phyloP scores from a whole-genome alignment of 495 filamentous ascomycete genomes.

The Oleoguttula mirabilis region DNA sequence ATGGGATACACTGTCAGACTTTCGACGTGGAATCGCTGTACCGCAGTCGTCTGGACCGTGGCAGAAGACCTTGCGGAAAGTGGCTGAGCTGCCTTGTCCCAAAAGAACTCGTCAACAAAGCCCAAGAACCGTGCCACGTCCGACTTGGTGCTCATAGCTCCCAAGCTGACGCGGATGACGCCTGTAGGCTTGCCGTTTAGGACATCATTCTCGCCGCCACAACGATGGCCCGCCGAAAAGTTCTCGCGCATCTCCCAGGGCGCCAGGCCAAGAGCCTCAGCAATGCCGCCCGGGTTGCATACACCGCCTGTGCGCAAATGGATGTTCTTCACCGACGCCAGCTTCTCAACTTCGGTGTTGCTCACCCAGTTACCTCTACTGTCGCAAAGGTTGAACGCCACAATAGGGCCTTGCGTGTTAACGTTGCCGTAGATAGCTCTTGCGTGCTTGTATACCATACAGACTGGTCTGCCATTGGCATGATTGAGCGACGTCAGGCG shows the following conservation, averaged over 20 bases:
- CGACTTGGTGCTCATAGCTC: constrained; percentile 71
- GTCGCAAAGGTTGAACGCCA: constrained; percentile 72
- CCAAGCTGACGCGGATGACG: constrained; percentile 70
- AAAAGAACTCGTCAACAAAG: constrained; percentile 72
- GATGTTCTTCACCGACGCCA: constrained; percentile 64
- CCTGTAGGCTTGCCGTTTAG: constrained; percentile 77
- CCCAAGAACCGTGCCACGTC: constrained; percentile 59
- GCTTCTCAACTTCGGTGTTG: constrained; percentile 71
- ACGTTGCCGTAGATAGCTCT: constrained; percentile 31
- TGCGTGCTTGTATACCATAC: constrained; percentile 48
- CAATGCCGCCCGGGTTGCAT: constrained; percentile 84
- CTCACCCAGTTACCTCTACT: constrained; percentile 59
- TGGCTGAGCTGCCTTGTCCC: constrained; percentile 24
- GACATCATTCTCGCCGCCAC: constrained; percentile 58
- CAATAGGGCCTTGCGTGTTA: constrained; percentile 55
- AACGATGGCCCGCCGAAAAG: constrained; percentile 64
- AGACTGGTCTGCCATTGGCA: constrained; percentile 53
- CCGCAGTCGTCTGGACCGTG: constrained; percentile 39
- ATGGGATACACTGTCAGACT: constrained; percentile 52
- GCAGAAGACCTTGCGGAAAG: constrained; percentile 23
- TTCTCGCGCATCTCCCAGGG: constrained; percentile 70
- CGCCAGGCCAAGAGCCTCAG: constrained; percentile 51
- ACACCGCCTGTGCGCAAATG: constrained; percentile 76
- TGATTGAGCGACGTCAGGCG: constrained; percentile 51
- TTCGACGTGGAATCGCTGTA: constrained; percentile 27